Evolutionary conservation across 805 yeast species (phyloP).

Genomic region (Ogataea siamensis): DNA sequence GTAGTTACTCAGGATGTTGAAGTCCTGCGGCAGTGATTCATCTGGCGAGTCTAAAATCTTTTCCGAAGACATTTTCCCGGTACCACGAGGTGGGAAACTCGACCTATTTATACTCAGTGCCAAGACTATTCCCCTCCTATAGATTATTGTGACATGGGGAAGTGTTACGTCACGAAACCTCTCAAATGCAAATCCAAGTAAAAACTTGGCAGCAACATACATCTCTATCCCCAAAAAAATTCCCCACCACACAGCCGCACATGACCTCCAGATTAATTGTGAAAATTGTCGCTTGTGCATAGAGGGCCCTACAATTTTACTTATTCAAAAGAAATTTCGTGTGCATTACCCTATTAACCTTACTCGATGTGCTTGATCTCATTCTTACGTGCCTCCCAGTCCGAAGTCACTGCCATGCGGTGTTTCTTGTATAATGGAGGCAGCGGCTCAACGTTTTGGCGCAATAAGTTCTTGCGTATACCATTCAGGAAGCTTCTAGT

Average conservation of each 20-base stretch:
- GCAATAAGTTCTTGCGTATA: slow-evolving; percentile 46
- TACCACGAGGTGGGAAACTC: not conserved
- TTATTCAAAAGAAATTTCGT: not conserved
- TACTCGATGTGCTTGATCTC: slow-evolving; percentile 48
- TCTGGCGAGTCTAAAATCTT: slow-evolving; percentile 8
- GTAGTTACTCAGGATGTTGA: slow-evolving; percentile 55
- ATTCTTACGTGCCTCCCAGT: slow-evolving; percentile 63
- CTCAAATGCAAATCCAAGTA: slow-evolving; percentile 8
- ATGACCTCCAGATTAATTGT: not conserved
- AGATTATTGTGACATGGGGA: slow-evolving; percentile 1
- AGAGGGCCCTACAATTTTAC: not conserved
- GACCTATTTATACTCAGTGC: slow-evolving; percentile 2
- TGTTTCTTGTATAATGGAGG: slow-evolving; percentile 58
- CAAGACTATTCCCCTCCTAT: slow-evolving; percentile 2
- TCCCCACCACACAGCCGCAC: slow-evolving; percentile 13
- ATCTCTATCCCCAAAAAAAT: not conserved
- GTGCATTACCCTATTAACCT: not conserved
- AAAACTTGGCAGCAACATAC: not conserved
- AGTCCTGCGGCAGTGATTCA: slow-evolving; percentile 19
- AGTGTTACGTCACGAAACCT: slow-evolving; percentile 9
- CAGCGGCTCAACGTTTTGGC: slow-evolving; percentile 45
- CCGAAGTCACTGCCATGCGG: slow-evolving; percentile 58
- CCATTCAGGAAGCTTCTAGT: slow-evolving; percentile 39
- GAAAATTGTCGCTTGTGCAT: no score
- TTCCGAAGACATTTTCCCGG: slow-evolving; percentile 5